Evolutionary conservation across 495 filamentous ascomycete genomes (phyloP).

Genomic region (Talaromyces thailandensis): DNA sequence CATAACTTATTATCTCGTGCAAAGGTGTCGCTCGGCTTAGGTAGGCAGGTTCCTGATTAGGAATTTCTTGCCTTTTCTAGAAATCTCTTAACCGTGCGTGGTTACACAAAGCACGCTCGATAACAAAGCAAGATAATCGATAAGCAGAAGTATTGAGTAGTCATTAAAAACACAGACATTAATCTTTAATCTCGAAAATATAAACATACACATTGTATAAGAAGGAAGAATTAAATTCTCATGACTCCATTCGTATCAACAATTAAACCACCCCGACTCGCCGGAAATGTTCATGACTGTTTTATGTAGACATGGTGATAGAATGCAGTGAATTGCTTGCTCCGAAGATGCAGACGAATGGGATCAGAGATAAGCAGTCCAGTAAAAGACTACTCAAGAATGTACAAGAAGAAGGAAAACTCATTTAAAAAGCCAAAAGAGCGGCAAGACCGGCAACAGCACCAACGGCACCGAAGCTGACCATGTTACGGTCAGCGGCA

Average conservation of each 20-base stretch:
- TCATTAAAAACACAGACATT: not conserved
- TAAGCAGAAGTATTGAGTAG: not conserved
- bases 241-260: not conserved
- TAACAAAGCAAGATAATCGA: not conserved
- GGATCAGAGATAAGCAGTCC: not conserved
- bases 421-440: constrained; percentile 32
- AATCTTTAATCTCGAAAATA: not conserved
- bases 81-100: not conserved
- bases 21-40: not conserved
- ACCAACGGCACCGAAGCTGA: constrained; percentile 37
- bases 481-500: constrained; percentile 37
- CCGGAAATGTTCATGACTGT: not conserved
- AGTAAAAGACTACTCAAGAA: not conserved
- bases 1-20: no score
- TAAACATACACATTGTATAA: not conserved
- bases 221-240: not conserved
- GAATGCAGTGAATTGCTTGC: not conserved
- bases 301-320: not conserved
- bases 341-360: not conserved
- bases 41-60: not conserved
- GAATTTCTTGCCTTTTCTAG: not conserved
- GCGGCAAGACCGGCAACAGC: constrained; percentile 34
- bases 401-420: constrained; percentile 1
- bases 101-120: not conserved
- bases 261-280: not conserved